Base-by-base conservation (phyloP, 2,329 filamentous ascomycete species). In the Fusarium proliferatum region DNA sequence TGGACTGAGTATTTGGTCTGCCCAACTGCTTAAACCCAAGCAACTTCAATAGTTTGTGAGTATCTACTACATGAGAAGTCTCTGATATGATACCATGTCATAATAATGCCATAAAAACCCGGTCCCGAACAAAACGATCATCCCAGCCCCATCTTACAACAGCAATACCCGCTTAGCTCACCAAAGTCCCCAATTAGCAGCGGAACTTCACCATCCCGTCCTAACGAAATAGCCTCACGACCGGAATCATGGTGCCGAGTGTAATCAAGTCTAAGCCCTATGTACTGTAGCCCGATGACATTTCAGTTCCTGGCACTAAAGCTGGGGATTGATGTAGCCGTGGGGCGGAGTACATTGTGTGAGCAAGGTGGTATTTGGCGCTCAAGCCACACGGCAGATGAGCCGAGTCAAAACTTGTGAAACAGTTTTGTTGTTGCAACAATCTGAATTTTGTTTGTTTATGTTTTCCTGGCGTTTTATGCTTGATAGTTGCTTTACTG, bases 241-340 rank as follows among this genome's bases (percentile, higher is more conserved):
- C 19, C 23, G 51, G 51, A 28, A 55, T 41, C 34, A 55, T 13
- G 51, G 38, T 70, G 23, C 53, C 53, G 38, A 33, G 3, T 17
- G 16, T 53, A 67, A 30, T 10, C 15, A 49, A 41, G 19, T 45
- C 59, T 72, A 72, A 70, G 70, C 70, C 70, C 26, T 73, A 67
- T 57, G 28, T 38, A 26, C 38, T 41, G 33, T 41, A 42, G 33
- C 42, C n/a, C 34, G 16, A 42, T 34, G 28, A 62, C n/a, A 59
- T 28, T 10, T 28, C 56, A 55, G 46, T 63, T 34, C 46, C 58
- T 55, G 48, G n/a, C 46, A 61, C 36, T 42, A 69, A 61, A 48
- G 34, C 36, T 45, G 46, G 58, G 39, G 23, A 42, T 30, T 62
- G 13, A 15, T 19, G 42, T 52, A 49, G 36, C 34, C 49, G 49